Evolutionary conservation across 2,329 filamentous ascomycete species (phyloP).

Genomic region (Aspergillus unguis): DNA sequence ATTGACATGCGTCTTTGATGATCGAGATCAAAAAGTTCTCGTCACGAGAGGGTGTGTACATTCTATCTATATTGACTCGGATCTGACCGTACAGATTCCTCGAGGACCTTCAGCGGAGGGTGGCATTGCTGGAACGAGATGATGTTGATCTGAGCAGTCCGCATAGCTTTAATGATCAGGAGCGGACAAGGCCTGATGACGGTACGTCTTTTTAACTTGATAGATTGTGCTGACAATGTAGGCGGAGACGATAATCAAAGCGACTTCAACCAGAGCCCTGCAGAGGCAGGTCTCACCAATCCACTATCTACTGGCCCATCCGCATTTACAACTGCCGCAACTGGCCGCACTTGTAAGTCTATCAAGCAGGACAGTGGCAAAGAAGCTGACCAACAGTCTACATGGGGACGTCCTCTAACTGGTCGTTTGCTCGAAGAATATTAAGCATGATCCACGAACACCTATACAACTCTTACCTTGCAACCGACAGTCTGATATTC

Average conservation of each 20-base stretch:
- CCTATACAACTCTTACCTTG: slow-evolving; percentile 43
- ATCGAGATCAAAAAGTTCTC: slow-evolving; percentile 49
- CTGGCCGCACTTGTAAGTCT: slow-evolving; percentile 43
- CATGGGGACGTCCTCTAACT: slow-evolving; percentile 56
- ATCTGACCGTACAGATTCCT: slow-evolving; percentile 28
- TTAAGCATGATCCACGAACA: slow-evolving; percentile 50
- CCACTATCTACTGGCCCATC: slow-evolving; percentile 42
- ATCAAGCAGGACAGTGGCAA: not conserved
- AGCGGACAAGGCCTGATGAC: slow-evolving; percentile 17
- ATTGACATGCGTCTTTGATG: slow-evolving; percentile 44
- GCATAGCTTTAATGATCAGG: slow-evolving; percentile 17
- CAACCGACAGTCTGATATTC: slow-evolving; percentile 47
- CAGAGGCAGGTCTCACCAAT: slow-evolving; percentile 41
- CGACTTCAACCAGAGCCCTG: slow-evolving; percentile 17
- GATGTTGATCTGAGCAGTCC: slow-evolving; percentile 17
- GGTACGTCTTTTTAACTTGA: slow-evolving; percentile 8
- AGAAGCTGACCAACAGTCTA: slow-evolving; percentile 39
- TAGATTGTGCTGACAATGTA: not conserved
- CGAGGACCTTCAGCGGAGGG: slow-evolving; percentile 35
- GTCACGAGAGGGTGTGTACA: slow-evolving; percentile 46
- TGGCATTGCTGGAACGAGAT: slow-evolving; percentile 21
- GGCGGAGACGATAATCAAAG: slow-evolving; percentile 15
- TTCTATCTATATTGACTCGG: not conserved
- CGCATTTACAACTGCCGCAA: slow-evolving; percentile 41
- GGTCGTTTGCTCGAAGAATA: slow-evolving; percentile 53